A percentile compares a stretch with the other conserved stretches of the same genome.
These are phyloP conservation scores for Stylosanthes scabra DNA, from an alignment of 331 rosid genomes.

Conservation along the genomic window DNA sequence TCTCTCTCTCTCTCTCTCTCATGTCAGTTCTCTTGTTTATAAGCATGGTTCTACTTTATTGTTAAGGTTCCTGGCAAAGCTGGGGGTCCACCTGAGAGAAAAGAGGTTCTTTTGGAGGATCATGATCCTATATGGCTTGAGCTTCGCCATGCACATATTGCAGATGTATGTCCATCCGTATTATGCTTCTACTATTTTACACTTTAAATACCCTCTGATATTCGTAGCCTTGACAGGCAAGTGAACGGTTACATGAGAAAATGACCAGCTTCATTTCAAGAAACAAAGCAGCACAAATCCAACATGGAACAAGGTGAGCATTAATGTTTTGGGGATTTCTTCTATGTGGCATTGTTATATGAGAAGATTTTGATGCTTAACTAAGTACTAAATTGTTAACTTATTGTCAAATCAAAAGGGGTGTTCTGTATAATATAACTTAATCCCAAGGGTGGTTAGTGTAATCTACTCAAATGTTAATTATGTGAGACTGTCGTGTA, in stretches of 20 bases:
- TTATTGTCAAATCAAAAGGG: background rate
- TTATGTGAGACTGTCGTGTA: slow-evolving; percentile 20
- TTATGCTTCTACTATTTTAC: slow-evolving; percentile 11
- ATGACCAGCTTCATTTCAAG: slow-evolving; percentile 86
- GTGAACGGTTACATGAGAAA: slow-evolving; percentile 87
- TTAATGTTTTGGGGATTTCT: slow-evolving; percentile 34
- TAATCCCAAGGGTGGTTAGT: too few species aligned
- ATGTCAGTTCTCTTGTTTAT: slow-evolving; percentile 16
- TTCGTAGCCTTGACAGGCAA: slow-evolving; percentile 71
- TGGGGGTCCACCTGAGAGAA: slow-evolving; percentile 82
- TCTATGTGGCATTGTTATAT: background rate
- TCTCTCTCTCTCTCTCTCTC: slow-evolving; percentile 31
- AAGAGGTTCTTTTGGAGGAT: slow-evolving; percentile 96
- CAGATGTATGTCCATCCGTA: slow-evolving; percentile 68
- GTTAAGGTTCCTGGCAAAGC: slow-evolving; percentile 77
- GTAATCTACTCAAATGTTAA: background rate
- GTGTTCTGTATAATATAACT: too few species aligned
- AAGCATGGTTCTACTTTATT: slow-evolving; percentile 35
- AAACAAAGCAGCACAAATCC: slow-evolving; percentile 96
- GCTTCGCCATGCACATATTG: slow-evolving; percentile 98
- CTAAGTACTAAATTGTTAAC: slow-evolving; percentile 16
- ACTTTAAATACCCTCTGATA: slow-evolving; percentile 29
- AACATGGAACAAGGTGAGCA: slow-evolving; percentile 79
- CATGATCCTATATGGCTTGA: slow-evolving; percentile 99
- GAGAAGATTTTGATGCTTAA: slow-evolving; percentile 15